Evolutionary conservation across 768 basidiomycete species (phyloP).

Genomic region (Hebeloma cylindrosporum): DNA sequence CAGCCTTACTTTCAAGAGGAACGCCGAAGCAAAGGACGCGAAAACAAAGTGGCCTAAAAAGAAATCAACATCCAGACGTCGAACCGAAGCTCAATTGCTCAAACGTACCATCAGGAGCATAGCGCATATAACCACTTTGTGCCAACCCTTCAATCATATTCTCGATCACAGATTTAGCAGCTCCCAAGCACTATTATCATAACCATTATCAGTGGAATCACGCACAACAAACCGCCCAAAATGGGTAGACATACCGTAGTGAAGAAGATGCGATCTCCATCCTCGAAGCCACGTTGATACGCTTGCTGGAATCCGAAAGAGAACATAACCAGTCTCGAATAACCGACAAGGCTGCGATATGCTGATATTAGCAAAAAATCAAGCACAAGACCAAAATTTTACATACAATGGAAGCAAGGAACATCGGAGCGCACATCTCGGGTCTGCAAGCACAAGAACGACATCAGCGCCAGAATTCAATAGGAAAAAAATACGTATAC

Average conservation of each 20-base stretch:
- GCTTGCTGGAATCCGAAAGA: slow-evolving; percentile 87
- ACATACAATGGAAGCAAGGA: slow-evolving; percentile 73
- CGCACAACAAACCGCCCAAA: background rate
- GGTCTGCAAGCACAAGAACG: slow-evolving; percentile 52
- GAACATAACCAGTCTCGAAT: slow-evolving; percentile 82
- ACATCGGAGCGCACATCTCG: slow-evolving; percentile 59
- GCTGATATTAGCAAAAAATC: slow-evolving; percentile 4
- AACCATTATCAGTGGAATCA: slow-evolving; percentile 1
- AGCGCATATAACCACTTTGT: slow-evolving; percentile 75
- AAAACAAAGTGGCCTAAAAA: slow-evolving; percentile 70
- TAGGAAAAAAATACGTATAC: background rate
- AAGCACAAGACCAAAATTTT: background rate
- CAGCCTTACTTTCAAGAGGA: slow-evolving; percentile 67
- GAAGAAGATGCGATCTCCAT: slow-evolving; percentile 65
- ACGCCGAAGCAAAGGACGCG: slow-evolving; percentile 79
- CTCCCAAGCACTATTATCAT: slow-evolving; percentile 57
- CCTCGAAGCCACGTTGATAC: slow-evolving; percentile 65
- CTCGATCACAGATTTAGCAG: slow-evolving; percentile 66
- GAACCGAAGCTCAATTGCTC: background rate
- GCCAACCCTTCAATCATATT: slow-evolving; percentile 65
- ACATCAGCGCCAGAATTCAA: background rate
- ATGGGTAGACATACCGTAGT: slow-evolving; percentile 46
- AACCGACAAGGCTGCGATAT: slow-evolving; percentile 59
- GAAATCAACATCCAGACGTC: background rate
- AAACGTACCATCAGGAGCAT: slow-evolving; percentile 68